Percentiles rank a stretch among this genome's conserved stretches.
phyloP scores from a whole-genome alignment of 768 basidiomycete genomes.

The Suillus tomentosus region DNA sequence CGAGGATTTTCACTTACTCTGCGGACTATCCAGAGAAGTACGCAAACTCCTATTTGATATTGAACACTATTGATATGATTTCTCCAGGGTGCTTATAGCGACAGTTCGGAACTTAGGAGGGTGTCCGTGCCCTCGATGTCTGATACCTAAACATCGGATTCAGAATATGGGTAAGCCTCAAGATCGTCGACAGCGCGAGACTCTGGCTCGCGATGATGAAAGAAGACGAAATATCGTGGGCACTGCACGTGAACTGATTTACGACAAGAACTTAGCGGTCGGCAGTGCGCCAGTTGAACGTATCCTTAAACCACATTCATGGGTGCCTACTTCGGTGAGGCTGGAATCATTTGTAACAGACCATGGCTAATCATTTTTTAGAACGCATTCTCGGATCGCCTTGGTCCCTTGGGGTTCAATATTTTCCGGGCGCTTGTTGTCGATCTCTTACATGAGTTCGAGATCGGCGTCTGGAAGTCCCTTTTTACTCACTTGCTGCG shows the following conservation, averaged over 20 bases:
- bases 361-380: neutral
- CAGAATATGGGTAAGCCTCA: constrained; percentile 13
- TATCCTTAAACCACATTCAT: neutral
- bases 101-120: constrained; percentile 20
- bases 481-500: neutral
- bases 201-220: no score
- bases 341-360: neutral
- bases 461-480: neutral
- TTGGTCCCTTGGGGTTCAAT: neutral
- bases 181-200: no score
- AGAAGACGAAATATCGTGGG: no score
- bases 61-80: neutral
- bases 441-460: neutral
- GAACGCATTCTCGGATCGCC: constrained; percentile 1
- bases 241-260: no score
- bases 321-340: neutral
- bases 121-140: constrained; percentile 34
- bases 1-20: constrained; percentile 19
- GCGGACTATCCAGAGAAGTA: constrained; percentile 39
- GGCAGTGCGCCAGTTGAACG: neutral
- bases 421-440: neutral
- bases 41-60: neutral
- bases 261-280: no score
- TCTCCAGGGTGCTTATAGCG: constrained; percentile 27
- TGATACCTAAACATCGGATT: constrained; percentile 20